phyloP scores from a whole-genome alignment of 805 yeast genomes.

The Ogataea minuta region DNA sequence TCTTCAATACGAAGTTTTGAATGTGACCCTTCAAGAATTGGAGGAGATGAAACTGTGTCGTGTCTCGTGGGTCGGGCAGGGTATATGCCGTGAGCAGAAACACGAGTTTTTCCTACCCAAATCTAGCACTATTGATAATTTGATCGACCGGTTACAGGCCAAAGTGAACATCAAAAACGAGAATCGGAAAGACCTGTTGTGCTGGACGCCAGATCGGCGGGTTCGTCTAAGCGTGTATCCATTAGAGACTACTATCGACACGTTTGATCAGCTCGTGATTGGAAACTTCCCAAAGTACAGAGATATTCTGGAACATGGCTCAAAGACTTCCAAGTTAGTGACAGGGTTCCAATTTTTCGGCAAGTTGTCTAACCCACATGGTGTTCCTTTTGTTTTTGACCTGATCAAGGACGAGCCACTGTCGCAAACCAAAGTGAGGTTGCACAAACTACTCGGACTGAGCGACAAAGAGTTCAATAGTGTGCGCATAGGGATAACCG shows the following conservation, averaged over 20 bases:
- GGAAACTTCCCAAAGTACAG: constrained; percentile 41
- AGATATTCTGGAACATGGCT: constrained; percentile 18
- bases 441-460: constrained; percentile 68
- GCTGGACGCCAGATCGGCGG: constrained; percentile 52
- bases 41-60: constrained; percentile 70
- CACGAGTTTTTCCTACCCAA: constrained; percentile 70
- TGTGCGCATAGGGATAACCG: constrained; percentile 61
- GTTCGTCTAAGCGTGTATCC: constrained; percentile 32
- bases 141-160: constrained; percentile 54
- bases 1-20: constrained; percentile 75
- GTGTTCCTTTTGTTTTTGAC: constrained; percentile 83
- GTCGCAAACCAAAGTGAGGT: constrained; percentile 58
- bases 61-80: constrained; percentile 70
- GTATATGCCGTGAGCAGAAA: constrained; percentile 65
- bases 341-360: constrained; percentile 78
- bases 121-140: constrained; percentile 51
- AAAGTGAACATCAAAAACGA: constrained; percentile 52
- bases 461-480: constrained; percentile 80
- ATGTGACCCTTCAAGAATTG: constrained; percentile 68
- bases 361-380: constrained; percentile 63
- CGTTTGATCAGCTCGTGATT: constrained; percentile 45
- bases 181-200: constrained; percentile 44
- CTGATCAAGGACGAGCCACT: constrained; percentile 66
- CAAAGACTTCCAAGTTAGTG: constrained; percentile 41
- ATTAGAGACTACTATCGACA: constrained; percentile 37